phyloP scores from a whole-genome alignment of 2,329 filamentous ascomycete genomes.

The Tolypocladium endophyticum region DNA sequence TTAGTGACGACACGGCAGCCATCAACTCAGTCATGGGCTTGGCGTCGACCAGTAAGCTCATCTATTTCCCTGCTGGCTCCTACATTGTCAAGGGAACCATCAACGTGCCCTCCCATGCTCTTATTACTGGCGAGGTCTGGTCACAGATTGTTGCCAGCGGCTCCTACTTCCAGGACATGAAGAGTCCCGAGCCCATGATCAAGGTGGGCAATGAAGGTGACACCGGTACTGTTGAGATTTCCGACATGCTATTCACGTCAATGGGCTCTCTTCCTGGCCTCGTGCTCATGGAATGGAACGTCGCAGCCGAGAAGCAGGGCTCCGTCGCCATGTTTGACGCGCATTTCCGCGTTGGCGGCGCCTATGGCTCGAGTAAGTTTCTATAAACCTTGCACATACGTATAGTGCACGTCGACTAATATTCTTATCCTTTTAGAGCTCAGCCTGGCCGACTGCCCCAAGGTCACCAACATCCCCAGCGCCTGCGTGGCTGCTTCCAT shows the following conservation, averaged over 20 bases:
- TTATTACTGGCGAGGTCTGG: conserved; percentile 87
- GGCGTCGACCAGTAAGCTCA: conserved; percentile 45
- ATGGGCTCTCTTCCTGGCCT: conserved; percentile 74
- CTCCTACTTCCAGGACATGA: conserved; percentile 59
- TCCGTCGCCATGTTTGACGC: conserved; percentile 83
- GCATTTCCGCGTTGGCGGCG: conserved; percentile 88
- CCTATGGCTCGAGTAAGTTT: conserved; percentile 32
- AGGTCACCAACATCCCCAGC: conserved; percentile 47
- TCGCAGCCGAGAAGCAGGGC: conserved; percentile 57
- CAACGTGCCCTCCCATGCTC: conserved; percentile 65
- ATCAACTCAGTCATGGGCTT: conserved; percentile 69
- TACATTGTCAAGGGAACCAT: conserved; percentile 63
- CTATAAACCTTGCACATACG: too few species aligned
- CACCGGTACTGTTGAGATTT: conserved; percentile 72
- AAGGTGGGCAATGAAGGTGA: conserved; percentile 72
- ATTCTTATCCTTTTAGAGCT: too few species aligned
- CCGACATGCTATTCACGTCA: conserved; percentile 77
- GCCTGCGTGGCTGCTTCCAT: conserved; percentile 67
- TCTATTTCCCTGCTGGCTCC: conserved; percentile 66
- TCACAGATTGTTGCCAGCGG: conserved; percentile 79
- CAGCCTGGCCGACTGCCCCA: too few species aligned
- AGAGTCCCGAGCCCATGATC: conserved; percentile 70
- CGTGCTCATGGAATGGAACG: conserved; percentile 86
- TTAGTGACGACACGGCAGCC: conserved; percentile 74
- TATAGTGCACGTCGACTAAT: too few species aligned